Evolutionary conservation across 257 asterid genomes (phyloP).

Genomic region (Verbascum thapsus): DNA sequence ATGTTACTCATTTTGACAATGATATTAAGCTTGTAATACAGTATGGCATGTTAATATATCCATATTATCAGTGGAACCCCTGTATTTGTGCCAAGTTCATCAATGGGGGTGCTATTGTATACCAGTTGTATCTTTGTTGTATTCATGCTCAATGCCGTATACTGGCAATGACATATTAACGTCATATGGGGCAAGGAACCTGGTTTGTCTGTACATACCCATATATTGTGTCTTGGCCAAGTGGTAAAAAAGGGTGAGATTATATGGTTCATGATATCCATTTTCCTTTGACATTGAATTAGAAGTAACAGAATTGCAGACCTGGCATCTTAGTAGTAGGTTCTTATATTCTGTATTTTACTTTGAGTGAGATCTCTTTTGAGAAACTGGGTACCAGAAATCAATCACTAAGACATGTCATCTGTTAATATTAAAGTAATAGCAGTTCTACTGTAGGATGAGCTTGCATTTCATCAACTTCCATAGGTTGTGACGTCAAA

Average conservation of each 20-base stretch:
- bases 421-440: slow-evolving; percentile 14
- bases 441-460: not conserved
- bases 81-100: slow-evolving; percentile 22
- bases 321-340: slow-evolving; percentile 3
- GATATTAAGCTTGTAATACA: slow-evolving; percentile 18
- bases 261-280: slow-evolving; percentile 6
- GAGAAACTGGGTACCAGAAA: slow-evolving; percentile 6
- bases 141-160: slow-evolving; percentile 5
- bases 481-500: not conserved
- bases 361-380: not conserved
- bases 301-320: slow-evolving; percentile 3
- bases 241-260: slow-evolving; percentile 9
- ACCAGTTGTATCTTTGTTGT: not conserved
- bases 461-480: not conserved
- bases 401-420: not conserved
- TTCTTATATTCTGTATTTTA: not conserved
- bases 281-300: slow-evolving; percentile 10
- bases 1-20: slow-evolving; percentile 24
- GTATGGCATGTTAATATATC: slow-evolving; percentile 11
- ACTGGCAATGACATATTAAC: not conserved
- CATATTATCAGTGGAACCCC: slow-evolving; percentile 18
- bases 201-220: slow-evolving; percentile 4
- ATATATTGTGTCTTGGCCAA: not conserved
- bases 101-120: slow-evolving; percentile 11
- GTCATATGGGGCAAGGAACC: not conserved